Conservation (phyloP, 2,329 filamentous ascomycete genomes). For the Pseudogymnoascus sp. region DNA sequence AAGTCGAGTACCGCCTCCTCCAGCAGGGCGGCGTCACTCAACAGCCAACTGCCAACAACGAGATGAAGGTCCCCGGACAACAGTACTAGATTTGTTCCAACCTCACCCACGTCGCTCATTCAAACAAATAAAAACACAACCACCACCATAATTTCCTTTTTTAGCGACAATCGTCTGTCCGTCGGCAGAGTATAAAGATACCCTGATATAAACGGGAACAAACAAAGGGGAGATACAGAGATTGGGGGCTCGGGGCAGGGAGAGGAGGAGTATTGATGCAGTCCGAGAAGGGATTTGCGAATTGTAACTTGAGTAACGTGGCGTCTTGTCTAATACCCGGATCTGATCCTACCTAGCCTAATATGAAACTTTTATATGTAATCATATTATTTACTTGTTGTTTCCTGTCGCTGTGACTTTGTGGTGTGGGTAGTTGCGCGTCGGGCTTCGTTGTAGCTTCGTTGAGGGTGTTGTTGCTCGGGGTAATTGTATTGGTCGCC, state of each 20-base stretch:
- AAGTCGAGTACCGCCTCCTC: slow-evolving; percentile 15
- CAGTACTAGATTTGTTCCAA: background rate
- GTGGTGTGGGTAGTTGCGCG: background rate
- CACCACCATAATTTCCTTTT: background rate
- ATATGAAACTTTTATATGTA: slow-evolving; percentile 1
- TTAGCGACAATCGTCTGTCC: background rate
- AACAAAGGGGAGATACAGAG: background rate
- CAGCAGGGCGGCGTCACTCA: slow-evolving; percentile 5
- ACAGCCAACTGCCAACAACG: background rate
- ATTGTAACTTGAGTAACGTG: slow-evolving; percentile 1
- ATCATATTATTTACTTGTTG: background rate
- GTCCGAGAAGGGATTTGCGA: background rate
- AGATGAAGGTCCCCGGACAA: slow-evolving; percentile 1
- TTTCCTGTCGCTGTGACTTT: background rate
- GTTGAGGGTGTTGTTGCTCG: background rate
- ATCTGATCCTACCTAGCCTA: background rate
- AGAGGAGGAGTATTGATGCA: background rate
- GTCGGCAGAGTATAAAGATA: background rate
- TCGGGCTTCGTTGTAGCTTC: background rate
- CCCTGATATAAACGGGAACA: background rate
- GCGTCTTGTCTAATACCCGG: slow-evolving; percentile 6
- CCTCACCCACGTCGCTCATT: background rate
- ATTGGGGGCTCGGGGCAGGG: background rate
- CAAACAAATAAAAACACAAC: background rate
- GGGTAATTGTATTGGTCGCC: background rate